phyloP scores from a whole-genome alignment of 73 alveolate genomes.

The Halteria grandinella region DNA sequence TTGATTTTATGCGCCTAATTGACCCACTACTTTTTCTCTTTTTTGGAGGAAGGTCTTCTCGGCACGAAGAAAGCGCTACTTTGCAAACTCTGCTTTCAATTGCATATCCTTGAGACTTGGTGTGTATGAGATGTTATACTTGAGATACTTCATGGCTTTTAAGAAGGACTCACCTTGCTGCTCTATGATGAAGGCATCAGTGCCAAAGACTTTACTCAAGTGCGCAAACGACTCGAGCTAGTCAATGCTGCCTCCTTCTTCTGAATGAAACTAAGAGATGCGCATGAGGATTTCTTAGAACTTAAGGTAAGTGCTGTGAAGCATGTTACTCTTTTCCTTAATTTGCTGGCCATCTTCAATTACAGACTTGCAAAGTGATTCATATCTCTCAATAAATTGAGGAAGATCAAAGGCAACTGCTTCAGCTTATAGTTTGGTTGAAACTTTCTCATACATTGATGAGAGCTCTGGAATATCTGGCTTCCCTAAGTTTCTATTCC shows the following conservation, averaged over 20 bases:
- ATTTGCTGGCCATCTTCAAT: neutral
- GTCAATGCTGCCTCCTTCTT: neutral
- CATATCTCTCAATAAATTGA: constrained; percentile 29
- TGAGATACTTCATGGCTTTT: constrained; percentile 12
- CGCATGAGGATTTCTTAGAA: constrained; percentile 1
- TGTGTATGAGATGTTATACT: constrained; percentile 10
- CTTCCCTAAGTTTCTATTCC: neutral
- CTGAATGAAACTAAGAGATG: constrained; percentile 25
- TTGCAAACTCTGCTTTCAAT: constrained; percentile 19
- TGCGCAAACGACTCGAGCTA: constrained; percentile 13
- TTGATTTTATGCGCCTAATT: constrained; percentile 22
- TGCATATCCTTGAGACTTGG: constrained; percentile 8
- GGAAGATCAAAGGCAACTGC: constrained; percentile 34
- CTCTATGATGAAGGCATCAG: constrained; percentile 12
- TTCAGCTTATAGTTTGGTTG: constrained; percentile 1
- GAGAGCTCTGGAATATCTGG: constrained; percentile 18
- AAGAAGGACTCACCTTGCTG: constrained; percentile 1
- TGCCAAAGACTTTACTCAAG: constrained; percentile 19
- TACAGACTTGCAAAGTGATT: neutral
- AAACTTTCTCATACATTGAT: constrained; percentile 8
- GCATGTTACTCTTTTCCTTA: constrained; percentile 7
- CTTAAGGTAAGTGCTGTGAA: neutral
- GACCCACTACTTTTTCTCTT: constrained; percentile 4
- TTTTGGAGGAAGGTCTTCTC: constrained; percentile 24
- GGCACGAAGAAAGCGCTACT: neutral